Conservation (phyloP, 192 early-diverging fungal genomes). For the Backusella mclennaniae region DNA sequence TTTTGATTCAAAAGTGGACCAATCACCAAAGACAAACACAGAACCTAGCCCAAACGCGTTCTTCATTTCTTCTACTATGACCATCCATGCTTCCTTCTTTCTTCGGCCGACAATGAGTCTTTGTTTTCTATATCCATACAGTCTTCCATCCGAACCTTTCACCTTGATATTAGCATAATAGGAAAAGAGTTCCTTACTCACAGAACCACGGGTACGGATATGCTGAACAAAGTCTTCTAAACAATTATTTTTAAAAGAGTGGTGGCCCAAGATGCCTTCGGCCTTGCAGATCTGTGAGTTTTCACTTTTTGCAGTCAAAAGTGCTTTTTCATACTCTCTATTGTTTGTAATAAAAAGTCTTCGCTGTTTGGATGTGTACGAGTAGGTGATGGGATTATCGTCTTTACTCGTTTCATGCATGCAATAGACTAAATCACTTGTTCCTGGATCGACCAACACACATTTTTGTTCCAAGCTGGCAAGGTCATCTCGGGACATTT, state of each 20-base stretch:
- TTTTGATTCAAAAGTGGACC: not conserved
- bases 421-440: not conserved
- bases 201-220: not conserved
- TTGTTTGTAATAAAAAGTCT: not conserved
- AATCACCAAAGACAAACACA: not conserved
- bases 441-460: not conserved
- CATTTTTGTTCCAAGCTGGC: not conserved
- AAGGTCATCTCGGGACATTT: not conserved
- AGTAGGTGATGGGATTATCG: not conserved
- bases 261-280: not conserved
- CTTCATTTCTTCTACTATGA: not conserved
- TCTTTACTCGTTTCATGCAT: not conserved
- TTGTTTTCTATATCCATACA: not conserved
- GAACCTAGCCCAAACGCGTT: not conserved
- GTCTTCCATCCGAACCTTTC: not conserved
- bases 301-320: not conserved
- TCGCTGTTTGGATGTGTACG: not conserved
- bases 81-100: not conserved
- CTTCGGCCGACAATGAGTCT: not conserved
- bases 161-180: not conserved
- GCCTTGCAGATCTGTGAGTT: not conserved
- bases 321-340: not conserved
- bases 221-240: not conserved
- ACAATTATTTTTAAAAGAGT: not conserved
- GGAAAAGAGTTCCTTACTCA: not conserved